Percentiles rank a stretch among this genome's conserved stretches.
Conservation (phyloP, 257 asterid genomes). For the Mitragyna speciosa region DNA sequence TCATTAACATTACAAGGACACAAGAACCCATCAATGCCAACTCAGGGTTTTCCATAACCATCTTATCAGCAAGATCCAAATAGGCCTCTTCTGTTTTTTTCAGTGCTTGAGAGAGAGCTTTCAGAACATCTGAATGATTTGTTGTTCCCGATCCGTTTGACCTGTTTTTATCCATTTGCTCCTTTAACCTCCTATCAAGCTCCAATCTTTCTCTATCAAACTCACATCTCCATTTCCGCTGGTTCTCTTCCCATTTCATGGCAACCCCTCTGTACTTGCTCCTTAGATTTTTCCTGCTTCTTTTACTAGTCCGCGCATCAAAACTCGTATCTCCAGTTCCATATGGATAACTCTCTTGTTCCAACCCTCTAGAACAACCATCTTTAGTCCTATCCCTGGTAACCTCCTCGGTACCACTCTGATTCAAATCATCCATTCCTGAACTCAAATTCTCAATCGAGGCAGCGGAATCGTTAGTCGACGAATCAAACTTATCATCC, state of each 20-base stretch:
- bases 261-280: slow-evolving; percentile 52
- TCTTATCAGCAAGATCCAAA: slow-evolving; percentile 74
- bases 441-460: slow-evolving; percentile 17
- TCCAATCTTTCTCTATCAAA: slow-evolving; percentile 92
- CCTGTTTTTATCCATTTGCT: slow-evolving; percentile 45
- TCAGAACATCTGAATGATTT: slow-evolving; percentile 70
- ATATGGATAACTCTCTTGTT: slow-evolving; percentile 57
- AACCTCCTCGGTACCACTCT: slow-evolving; percentile 26
- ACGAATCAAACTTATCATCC: slow-evolving; percentile 65
- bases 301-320: slow-evolving; percentile 38
- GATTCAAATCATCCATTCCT: slow-evolving; percentile 19
- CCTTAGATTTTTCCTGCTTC: slow-evolving; percentile 40
- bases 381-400: slow-evolving; percentile 53
- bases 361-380: slow-evolving; percentile 62
- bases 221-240: slow-evolving; percentile 84
- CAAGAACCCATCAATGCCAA: slow-evolving; percentile 96
- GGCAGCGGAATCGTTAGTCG: slow-evolving; percentile 22
- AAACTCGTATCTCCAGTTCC: slow-evolving; percentile 29
- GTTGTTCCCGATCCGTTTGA: slow-evolving; percentile 35
- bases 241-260: slow-evolving; percentile 87
- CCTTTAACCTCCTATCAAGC: slow-evolving; percentile 76
- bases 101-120: slow-evolving; percentile 73
- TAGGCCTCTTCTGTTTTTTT: slow-evolving; percentile 80
- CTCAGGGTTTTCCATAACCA: slow-evolving; percentile 88
- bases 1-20: slow-evolving; percentile 92